Percentiles rank a stretch among this genome's conserved stretches.
phyloP scores from a whole-genome alignment of 345 rosid species.

The Psidium guajava region DNA sequence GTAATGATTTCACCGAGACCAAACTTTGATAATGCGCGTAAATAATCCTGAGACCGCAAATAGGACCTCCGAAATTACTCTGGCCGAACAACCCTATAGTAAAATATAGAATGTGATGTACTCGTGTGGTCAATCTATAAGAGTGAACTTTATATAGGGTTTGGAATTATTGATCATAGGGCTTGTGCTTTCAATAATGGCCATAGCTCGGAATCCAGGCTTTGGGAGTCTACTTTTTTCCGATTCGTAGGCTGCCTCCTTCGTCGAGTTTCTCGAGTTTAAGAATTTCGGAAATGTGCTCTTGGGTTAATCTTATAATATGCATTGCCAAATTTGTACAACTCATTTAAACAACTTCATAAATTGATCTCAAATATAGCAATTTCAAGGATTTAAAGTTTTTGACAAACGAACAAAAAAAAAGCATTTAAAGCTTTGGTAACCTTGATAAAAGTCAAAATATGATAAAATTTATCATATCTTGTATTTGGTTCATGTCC shows the following conservation, averaged over 20 bases:
- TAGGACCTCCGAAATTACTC: neutral
- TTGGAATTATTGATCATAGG: neutral
- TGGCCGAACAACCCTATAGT: neutral
- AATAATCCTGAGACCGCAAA: neutral
- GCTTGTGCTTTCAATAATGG: neutral
- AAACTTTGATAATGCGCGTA: neutral
- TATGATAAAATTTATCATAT: too few relatives aligned
- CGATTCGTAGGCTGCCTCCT: neutral
- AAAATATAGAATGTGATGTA: neutral
- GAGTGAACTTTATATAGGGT: neutral
- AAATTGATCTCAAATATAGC: neutral
- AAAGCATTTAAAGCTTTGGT: neutral
- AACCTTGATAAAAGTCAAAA: too few relatives aligned
- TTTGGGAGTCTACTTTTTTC: neutral
- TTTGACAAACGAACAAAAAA: too few relatives aligned
- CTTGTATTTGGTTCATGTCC: too few relatives aligned
- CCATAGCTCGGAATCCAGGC: neutral
- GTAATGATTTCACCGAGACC: neutral
- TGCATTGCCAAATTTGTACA: neutral
- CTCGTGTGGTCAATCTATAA: neutral
- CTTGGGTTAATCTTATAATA: neutral
- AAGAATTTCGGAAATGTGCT: neutral
- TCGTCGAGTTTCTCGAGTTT: neutral
- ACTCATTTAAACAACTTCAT: neutral
- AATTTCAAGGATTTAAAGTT: neutral